Percentiles rank a stretch among this genome's conserved stretches.
Evolutionary conservation across 805 yeast genomes (phyloP).

Genomic region (Danielia reshetovae): DNA sequence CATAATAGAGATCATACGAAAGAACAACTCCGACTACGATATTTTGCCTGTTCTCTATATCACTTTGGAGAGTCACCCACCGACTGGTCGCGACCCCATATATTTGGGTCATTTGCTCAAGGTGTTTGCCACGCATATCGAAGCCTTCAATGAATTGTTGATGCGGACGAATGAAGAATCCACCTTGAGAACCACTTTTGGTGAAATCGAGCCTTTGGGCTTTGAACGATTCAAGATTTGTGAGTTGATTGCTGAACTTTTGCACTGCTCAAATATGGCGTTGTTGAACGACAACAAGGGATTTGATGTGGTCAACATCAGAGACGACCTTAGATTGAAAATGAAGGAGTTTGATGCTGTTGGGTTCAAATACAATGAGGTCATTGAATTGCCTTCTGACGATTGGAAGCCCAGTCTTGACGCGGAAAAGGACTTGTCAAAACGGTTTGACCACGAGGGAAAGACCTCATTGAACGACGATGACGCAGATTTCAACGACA

Average conservation of each 20-base stretch:
- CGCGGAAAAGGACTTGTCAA: constrained; percentile 15
- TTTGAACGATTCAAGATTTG: constrained; percentile 45
- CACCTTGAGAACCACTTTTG: constrained; percentile 23
- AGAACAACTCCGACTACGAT: constrained; percentile 45
- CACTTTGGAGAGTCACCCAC: constrained; percentile 44
- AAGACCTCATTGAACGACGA: constrained; percentile 9
- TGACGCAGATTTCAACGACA: constrained; percentile 23
- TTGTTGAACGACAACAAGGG: constrained; percentile 43
- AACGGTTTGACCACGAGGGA: constrained; percentile 14
- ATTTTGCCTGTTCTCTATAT: constrained; percentile 42
- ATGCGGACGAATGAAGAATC: constrained; percentile 18
- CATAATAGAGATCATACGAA: constrained; percentile 42
- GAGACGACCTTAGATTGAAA: constrained; percentile 36
- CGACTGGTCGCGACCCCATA: constrained; percentile 46
- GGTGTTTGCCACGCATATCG: constrained; percentile 37
- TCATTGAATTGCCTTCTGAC: constrained; percentile 31
- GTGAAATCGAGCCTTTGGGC: constrained; percentile 38
- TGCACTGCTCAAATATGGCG: constrained; percentile 47
- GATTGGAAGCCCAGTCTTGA: constrained; percentile 14
- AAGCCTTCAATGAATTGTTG: constrained; percentile 34
- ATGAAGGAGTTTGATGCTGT: constrained; percentile 42
- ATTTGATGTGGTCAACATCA: constrained; percentile 34
- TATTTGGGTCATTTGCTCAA: constrained; percentile 41
- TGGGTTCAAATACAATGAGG: constrained; percentile 44
- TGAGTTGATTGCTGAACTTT: constrained; percentile 43